A percentile compares a stretch with the other conserved stretches of the same genome.
These are phyloP conservation scores for Mycogone perniciosa DNA, from an alignment of 2,329 filamentous ascomycete genomes.

Conservation along the genomic window DNA sequence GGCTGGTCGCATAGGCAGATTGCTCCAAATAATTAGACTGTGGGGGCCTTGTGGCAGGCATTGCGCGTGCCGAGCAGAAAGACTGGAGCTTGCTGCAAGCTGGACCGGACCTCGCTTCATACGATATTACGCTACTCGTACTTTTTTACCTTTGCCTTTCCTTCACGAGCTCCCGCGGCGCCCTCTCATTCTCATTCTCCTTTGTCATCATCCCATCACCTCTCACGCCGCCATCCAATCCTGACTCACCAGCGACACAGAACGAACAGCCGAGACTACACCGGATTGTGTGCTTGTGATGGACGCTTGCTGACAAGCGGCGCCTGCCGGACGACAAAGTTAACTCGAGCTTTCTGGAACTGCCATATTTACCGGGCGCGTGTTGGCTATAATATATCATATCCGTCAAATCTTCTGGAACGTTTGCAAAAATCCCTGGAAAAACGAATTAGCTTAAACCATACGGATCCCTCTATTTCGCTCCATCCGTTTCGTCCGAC, in stretches of 20 bases:
- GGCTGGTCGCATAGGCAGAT: slow-evolving; percentile 19
- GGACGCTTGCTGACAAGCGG: slow-evolving; percentile 5
- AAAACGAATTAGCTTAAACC: background rate
- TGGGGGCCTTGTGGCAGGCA: slow-evolving; percentile 12
- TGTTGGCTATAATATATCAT: background rate
- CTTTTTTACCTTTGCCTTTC: slow-evolving; percentile 7
- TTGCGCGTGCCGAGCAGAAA: slow-evolving; percentile 7
- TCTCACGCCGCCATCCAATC: background rate
- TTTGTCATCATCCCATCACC: slow-evolving; percentile 2
- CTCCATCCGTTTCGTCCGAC: background rate
- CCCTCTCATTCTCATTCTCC: slow-evolving; percentile 7
- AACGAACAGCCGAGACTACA: background rate
- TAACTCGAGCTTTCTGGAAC: background rate
- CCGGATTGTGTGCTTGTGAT: background rate
- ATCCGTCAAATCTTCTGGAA: background rate
- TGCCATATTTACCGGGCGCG: background rate
- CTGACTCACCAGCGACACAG: background rate
- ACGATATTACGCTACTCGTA: slow-evolving; percentile 4
- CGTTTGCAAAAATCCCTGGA: background rate
- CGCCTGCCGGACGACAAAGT: background rate
- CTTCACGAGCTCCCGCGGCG: slow-evolving; percentile 7
- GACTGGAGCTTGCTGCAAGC: slow-evolving; percentile 1
- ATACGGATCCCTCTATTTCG: background rate
- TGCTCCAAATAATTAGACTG: slow-evolving; percentile 18
- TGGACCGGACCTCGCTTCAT: slow-evolving; percentile 9